These are phyloP conservation scores for Curvularia lunata DNA, from an alignment of 2,329 filamentous ascomycete species.

Conservation along the genomic window DNA sequence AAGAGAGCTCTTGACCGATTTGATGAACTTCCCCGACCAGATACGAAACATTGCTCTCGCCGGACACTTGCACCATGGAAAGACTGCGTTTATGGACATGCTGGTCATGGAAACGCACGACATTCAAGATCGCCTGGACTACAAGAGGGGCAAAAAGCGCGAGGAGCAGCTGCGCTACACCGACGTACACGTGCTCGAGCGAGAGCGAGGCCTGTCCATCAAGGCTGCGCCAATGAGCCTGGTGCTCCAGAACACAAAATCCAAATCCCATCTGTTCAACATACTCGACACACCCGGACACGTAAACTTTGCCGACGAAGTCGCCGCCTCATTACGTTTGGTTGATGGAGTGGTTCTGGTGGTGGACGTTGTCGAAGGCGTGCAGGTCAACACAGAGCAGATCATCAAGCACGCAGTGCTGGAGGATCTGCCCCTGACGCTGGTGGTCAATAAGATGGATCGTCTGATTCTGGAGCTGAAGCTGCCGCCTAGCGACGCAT, in stretches of 20 bases:
- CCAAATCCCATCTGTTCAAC: conserved; percentile 95
- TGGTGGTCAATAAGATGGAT: conserved; percentile 98
- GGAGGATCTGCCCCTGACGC: conserved; percentile 84
- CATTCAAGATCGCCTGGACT: conserved; percentile 77
- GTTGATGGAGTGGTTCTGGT: conserved; percentile 92
- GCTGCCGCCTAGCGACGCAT: conserved; percentile 91
- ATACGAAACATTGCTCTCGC: conserved; percentile 90
- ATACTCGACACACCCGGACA: conserved; percentile 96
- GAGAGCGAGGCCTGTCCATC: conserved; percentile 87
- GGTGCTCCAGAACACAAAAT: conserved; percentile 83
- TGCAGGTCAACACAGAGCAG: conserved; percentile 97
- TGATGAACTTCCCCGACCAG: conserved; percentile 96
- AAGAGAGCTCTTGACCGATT: conserved; percentile 88
- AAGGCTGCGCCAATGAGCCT: conserved; percentile 95
- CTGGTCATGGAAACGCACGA: conserved; percentile 94
- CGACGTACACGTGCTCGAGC: conserved; percentile 86
- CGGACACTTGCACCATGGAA: conserved; percentile 94
- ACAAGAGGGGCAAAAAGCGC: conserved; percentile 77
- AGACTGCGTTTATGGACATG: conserved; percentile 99
- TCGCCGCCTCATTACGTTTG: conserved; percentile 83
- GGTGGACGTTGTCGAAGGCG: conserved; percentile 96
- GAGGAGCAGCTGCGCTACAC: conserved; percentile 96
- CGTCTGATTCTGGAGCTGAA: conserved; percentile 92
- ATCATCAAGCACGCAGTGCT: conserved; percentile 95
- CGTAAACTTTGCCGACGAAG: conserved; percentile 98